Evolutionary conservation across 345 rosid species (phyloP), one percentile per base, ranked within the genome.

Genomic region (Pelargonium nanum): DNA sequence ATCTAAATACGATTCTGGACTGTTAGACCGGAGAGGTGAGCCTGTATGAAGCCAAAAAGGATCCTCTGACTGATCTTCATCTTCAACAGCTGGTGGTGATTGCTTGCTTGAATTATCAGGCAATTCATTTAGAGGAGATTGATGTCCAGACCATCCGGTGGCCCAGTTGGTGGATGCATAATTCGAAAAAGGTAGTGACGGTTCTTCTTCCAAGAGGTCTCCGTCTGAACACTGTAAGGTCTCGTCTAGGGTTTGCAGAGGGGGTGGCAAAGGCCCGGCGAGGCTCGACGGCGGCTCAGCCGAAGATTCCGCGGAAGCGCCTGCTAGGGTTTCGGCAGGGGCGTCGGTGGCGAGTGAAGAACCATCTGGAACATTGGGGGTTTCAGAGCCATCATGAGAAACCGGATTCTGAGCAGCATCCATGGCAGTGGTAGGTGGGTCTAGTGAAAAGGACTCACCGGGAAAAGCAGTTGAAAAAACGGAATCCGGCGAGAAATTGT

Each of bases 241-340:
- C 30, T 45, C 53, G 10, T 52, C 32, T 22, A 52, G 32, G 26
- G 9, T 22, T 12, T 26, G 21, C 10, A 19, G 23, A 52, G 62
- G 10, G 28, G 13, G 51, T 16, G 48, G 13, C 48, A 40, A 30
- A 6, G 15, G 53, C 64, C 54, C 40, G 59, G 70, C 59, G 32
- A 24, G 15, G 32, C 24, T 9, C 8, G 20, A 24, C 13, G 26
- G 34, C 22, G 26, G 17, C 54, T 57, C 64, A 53, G 48, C 60
- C 19, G 21, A 17, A 52, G 51, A 57, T 19, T 28, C 21, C 16
- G 25, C 2, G 57, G n/a, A 54, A 6, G 50, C 7, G 56, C 22
- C 44, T 53, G 26, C 26, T 8, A 60, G 51, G 32, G 34, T 0
- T 16, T 24, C 15, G 55, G 45, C 48, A 40, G 48, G 48, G 48